Evolutionary conservation across 1,284 basidiomycete genomes (phyloP), one percentile per base, ranked within the genome.

Genomic region (Cutaneotrichosporon cutaneum): DNA sequence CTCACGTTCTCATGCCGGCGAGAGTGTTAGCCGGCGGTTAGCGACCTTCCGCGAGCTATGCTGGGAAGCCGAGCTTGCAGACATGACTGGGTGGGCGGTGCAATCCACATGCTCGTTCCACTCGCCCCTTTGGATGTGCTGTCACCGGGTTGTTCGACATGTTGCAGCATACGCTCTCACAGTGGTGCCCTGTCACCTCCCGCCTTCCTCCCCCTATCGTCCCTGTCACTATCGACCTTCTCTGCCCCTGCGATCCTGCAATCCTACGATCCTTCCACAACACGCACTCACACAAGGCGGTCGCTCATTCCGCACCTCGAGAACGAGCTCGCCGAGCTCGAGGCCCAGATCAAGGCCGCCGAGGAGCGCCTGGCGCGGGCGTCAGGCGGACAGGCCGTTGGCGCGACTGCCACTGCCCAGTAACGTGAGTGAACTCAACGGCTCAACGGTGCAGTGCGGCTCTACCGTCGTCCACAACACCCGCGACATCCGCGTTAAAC

Each of bases 301-400:
- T 74, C 74, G 5, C 67, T 75, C 32, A 69, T 76, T 52, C 76
- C 75, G 7, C 70, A 73, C 48, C 70, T 77, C 50, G 73, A 75
- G 62, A 67, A 62, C 39, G 68, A 77, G 61, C 67, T 78, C 35
- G 73, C 73, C n/a, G 68, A 67, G 33, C 70, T 78, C 54, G 73
- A 78, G 55, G 75, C 74, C 4, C 69, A 72, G 63, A 74, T 78
- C 66, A 76, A 72, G 62, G 76, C 69, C 5, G 71, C 76, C 47
- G 76, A 77, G 62, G 76, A 75, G 57, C 61, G 72, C 8, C 63
- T 75, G 26, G 56, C 59, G 21, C 65, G 65, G 30, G 66, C 44
- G 4, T 32, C 45, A 5, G 21, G 52, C 52, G 35, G 35, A 11
- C 51, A 52, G 33, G 33, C 52, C 13, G 52, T 33, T 5, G 35